Percentiles rank a stretch among this genome's conserved stretches.
Evolutionary conservation across 2,329 filamentous ascomycete genomes (phyloP).

Genomic region (Talaromyces amestolkiae): DNA sequence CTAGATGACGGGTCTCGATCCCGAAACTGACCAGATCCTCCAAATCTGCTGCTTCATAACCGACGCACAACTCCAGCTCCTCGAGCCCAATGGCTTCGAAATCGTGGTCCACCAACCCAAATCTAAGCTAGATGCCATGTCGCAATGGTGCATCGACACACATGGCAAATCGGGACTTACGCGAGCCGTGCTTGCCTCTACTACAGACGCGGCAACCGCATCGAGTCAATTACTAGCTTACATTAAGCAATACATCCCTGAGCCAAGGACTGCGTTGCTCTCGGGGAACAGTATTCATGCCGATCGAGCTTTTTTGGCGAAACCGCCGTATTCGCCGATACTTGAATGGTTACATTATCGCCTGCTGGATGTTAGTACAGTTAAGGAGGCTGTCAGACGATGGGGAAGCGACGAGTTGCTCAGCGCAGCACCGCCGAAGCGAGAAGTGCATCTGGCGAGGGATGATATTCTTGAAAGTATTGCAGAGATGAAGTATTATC

Average conservation of each 20-base stretch:
- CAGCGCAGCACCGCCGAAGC: slow-evolving; percentile 67
- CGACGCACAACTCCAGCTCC: slow-evolving; percentile 69
- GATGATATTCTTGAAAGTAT: slow-evolving; percentile 96
- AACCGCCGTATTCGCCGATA: slow-evolving; percentile 70
- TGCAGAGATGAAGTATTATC: slow-evolving; percentile 82
- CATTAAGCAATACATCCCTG: slow-evolving; percentile 68
- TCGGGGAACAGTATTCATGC: slow-evolving; percentile 93
- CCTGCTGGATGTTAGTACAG: slow-evolving; percentile 83
- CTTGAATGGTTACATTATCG: slow-evolving; percentile 81
- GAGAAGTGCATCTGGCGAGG: slow-evolving; percentile 73
- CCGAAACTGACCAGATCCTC: slow-evolving; percentile 77
- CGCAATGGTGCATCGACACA: slow-evolving; percentile 80
- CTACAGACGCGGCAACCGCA: slow-evolving; percentile 68
- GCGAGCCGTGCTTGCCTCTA: slow-evolving; percentile 69
- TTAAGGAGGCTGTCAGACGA: slow-evolving; percentile 84
- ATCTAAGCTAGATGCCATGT: slow-evolving; percentile 72
- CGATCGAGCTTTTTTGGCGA: slow-evolving; percentile 76
- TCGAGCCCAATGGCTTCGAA: slow-evolving; percentile 77
- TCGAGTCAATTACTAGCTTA: slow-evolving; percentile 73
- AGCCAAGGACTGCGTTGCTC: slow-evolving; percentile 66
- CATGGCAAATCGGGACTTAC: slow-evolving; percentile 82
- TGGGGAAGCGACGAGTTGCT: slow-evolving; percentile 69
- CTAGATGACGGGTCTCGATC: slow-evolving; percentile 88
- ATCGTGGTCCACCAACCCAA: slow-evolving; percentile 71
- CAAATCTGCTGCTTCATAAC: slow-evolving; percentile 93